These are phyloP conservation scores for Phoenix roebelenii DNA, from an alignment of 176 grass and related monocot species.

Conservation along the genomic window DNA sequence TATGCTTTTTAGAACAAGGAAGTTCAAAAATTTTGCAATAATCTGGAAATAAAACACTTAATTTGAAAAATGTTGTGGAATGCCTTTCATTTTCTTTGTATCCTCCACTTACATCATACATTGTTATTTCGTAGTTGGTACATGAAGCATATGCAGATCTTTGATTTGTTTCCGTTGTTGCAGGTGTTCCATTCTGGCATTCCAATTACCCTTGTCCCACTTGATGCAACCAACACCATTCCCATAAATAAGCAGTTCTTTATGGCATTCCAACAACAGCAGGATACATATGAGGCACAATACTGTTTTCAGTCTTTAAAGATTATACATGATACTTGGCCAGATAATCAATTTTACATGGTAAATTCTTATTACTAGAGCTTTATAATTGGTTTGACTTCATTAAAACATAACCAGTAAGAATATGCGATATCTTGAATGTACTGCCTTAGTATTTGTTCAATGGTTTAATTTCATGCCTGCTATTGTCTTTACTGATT, in stretches of 20 bases:
- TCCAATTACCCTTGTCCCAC: conserved; percentile 59
- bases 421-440: too few species aligned
- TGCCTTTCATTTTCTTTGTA: too few species aligned
- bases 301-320: conserved; percentile 56
- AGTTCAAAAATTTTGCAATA: too few species aligned
- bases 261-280: conserved; percentile 28
- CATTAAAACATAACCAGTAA: too few species aligned
- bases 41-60: too few species aligned
- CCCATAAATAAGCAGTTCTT: conserved; percentile 50
- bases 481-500: not conserved
- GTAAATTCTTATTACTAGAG: conserved; percentile 9
- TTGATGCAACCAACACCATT: conserved; percentile 70
- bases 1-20: too few species aligned
- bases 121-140: too few species aligned
- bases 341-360: conserved; percentile 24
- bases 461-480: too few species aligned
- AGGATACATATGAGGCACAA: conserved; percentile 44
- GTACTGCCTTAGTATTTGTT: too few species aligned
- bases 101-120: too few species aligned
- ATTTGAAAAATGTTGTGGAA: too few species aligned
- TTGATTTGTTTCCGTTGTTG: not conserved
- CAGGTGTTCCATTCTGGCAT: conserved; percentile 63
- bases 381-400: not conserved
- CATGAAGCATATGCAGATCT: too few species aligned
- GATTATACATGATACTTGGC: conserved; percentile 42